Evolutionary conservation across 768 basidiomycete genomes (phyloP).

Genomic region (Panus rudis): DNA sequence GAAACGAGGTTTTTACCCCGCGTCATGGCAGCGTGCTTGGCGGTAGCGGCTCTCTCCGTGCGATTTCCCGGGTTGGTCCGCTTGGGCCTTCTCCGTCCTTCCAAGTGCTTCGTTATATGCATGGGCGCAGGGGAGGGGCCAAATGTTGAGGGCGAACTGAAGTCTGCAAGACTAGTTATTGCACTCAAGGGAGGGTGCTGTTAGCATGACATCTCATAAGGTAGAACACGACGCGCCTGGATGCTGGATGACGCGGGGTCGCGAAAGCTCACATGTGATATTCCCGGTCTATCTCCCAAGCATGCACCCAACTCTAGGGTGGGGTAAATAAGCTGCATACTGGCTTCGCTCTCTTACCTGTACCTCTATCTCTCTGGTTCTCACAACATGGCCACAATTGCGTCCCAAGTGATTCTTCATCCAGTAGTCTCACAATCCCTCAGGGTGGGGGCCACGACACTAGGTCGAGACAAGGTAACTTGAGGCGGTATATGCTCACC

Average conservation of each 20-base stretch:
- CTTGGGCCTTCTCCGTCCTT: too few species aligned
- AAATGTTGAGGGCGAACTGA: too few species aligned
- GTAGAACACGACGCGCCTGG: too few species aligned
- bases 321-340: slow-evolving; percentile 6
- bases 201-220: too few species aligned
- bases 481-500: slow-evolving; percentile 5
- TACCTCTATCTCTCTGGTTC: too few species aligned
- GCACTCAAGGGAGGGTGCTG: too few species aligned
- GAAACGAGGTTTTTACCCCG: too few species aligned
- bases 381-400: slow-evolving; percentile 34
- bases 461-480: slow-evolving; percentile 90
- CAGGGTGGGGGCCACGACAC: slow-evolving; percentile 72
- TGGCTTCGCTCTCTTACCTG: background rate
- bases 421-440: slow-evolving; percentile 71
- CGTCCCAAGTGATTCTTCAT: slow-evolving; percentile 79
- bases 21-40: too few species aligned
- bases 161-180: too few species aligned
- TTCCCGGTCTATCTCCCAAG: slow-evolving; percentile 6
- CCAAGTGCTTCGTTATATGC: too few species aligned
- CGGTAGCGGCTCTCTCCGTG: slow-evolving; percentile 7
- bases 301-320: too few species aligned
- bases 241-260: too few species aligned
- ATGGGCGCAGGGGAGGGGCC: slow-evolving; percentile 1
- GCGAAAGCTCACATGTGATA: slow-evolving; percentile 23
- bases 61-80: slow-evolving; percentile 8